A percentile compares a stretch with the other conserved stretches of the same genome.
Evolutionary conservation across 768 basidiomycete species (phyloP).

Genomic region (Cubamyces lactineus): DNA sequence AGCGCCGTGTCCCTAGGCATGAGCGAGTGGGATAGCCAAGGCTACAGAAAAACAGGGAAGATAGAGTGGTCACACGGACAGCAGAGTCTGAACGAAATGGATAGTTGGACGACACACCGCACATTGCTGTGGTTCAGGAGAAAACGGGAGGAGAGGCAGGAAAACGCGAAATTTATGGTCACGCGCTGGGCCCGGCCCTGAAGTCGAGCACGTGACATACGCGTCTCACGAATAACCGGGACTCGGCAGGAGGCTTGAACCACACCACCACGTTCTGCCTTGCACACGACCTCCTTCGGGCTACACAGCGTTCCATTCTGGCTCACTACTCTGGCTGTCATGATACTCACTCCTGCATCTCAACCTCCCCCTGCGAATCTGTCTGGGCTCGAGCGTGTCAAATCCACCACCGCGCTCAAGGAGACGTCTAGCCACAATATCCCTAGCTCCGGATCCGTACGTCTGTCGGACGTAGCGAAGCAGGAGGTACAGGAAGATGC

Average conservation of each 20-base stretch:
- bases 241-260: neutral
- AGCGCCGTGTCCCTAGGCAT: slow-evolving; percentile 78
- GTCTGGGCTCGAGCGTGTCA: neutral
- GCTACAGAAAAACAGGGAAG: neutral
- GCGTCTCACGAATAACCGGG: neutral
- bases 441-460: neutral
- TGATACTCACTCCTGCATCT: slow-evolving; percentile 15
- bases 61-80: neutral
- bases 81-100: neutral
- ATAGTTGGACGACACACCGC: neutral
- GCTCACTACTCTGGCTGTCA: neutral
- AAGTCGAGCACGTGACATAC: slow-evolving; percentile 6
- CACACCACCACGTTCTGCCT: neutral
- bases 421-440: slow-evolving; percentile 13
- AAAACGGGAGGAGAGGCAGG: neutral
- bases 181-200: slow-evolving; percentile 21
- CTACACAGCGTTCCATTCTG: neutral
- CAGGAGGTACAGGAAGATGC: neutral
- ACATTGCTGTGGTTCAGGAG: neutral
- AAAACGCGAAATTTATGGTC: neutral
- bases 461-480: neutral
- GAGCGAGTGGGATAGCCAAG: slow-evolving; percentile 56
- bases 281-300: neutral
- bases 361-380: slow-evolving; percentile 9
- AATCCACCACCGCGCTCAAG: neutral